A percentile compares a stretch with the other conserved stretches of the same genome.
Evolutionary conservation across 352 stramenopile species (phyloP).

Genomic region (Globisporangium emineosum): DNA sequence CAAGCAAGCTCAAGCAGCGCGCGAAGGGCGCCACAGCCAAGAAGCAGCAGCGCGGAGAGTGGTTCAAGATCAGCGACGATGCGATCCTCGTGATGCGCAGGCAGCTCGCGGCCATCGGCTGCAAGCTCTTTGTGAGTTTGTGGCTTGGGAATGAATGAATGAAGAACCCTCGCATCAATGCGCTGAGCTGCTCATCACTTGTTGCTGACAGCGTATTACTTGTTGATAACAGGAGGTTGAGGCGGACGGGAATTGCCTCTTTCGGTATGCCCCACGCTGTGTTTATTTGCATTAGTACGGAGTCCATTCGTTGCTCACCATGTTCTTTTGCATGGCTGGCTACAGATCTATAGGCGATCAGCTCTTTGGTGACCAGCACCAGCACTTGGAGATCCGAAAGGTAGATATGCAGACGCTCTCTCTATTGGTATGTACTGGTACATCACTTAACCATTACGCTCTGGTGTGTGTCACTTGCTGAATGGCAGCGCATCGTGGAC

Average conservation of each 20-base stretch:
- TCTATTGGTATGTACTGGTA: not conserved
- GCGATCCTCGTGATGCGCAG: slow-evolving; percentile 52
- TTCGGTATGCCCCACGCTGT: slow-evolving; percentile 36
- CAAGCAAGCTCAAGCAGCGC: slow-evolving; percentile 8
- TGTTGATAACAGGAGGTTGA: slow-evolving; percentile 55
- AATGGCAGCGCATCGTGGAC: slow-evolving; percentile 53
- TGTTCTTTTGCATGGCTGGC: not conserved
- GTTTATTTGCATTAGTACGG: not conserved
- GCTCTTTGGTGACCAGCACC: slow-evolving; percentile 67
- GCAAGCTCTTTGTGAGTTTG: slow-evolving; percentile 53
- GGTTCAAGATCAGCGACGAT: slow-evolving; percentile 38
- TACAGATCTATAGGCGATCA: slow-evolving; percentile 66
- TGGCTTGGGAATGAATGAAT: not conserved
- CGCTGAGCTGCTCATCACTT: not conserved
- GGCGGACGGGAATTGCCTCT: slow-evolving; percentile 82
- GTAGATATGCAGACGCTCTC: slow-evolving; percentile 17
- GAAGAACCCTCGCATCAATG: too few relatives aligned
- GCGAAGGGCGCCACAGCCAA: slow-evolving; percentile 21
- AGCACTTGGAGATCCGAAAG: slow-evolving; percentile 63
- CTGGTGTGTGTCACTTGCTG: too few relatives aligned
- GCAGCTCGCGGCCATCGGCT: slow-evolving; percentile 50
- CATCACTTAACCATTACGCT: not conserved
- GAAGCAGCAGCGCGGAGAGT: slow-evolving; percentile 24
- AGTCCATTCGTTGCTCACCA: not conserved
- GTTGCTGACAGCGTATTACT: not conserved